Evolutionary conservation across 2,329 filamentous ascomycete genomes (phyloP), one percentile per base, ranked within the genome.

Genomic region (Sporothrix luriei): DNA sequence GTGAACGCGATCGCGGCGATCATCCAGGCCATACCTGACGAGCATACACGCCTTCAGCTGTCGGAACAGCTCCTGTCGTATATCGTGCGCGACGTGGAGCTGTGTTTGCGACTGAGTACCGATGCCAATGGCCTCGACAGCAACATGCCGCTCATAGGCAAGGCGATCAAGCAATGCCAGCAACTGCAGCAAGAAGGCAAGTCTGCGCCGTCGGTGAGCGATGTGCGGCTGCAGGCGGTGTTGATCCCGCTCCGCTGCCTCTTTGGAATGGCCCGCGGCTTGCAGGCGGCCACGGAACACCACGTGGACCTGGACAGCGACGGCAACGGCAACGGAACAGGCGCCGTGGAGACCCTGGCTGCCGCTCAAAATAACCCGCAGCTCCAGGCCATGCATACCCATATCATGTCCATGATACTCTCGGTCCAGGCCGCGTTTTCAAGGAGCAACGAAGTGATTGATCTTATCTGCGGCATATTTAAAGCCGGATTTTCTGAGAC

Each of bases 401-500:
- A 79, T n/a, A 81, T 86, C 9, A 78, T 86, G 71, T 76, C 77
- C 5, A 80, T 85, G 14, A 78, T 87, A 46, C 76, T 81, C 13
- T 79, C 82, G n/a, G 72, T 85, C 4, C 84, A 85, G 71, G 72
- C 76, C 3, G 75, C 85, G 0, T 89, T 93, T 59, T 84, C 82
- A 3, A 79, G 78, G 2, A 88, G 86, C 70, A 85, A 87, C 26
- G 92, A 94, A 73, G 85, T 92, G 13, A 84, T 90, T 26, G 91
- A 94, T 75, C 84, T 87, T 4, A 87, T 90, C 46, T 95, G 92
- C 78, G 84, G 84, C 70, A 86, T 94, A 62, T 83, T 94, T 65
- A 87, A 89, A 52, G 86, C 88, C 24, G 92, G 92, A 0, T 94
- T 94, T 75, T 89, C 89, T 0, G 92, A 96, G 77, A 85, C 84